Evolutionary conservation across 257 asterid genomes (phyloP).

Genomic region (Solanum clarkiae): DNA sequence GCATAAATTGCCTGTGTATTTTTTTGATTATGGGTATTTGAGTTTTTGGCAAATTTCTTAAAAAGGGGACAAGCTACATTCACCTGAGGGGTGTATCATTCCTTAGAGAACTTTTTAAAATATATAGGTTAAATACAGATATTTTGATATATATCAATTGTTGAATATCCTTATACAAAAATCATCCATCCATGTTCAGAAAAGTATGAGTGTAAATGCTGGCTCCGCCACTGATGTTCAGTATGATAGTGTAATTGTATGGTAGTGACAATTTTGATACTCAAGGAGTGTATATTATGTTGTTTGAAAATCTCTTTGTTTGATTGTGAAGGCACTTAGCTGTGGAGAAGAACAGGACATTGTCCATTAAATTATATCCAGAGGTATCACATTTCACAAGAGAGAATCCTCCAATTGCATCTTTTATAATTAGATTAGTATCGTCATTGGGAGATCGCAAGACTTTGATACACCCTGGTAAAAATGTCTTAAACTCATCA

Average conservation of each 20-base stretch:
- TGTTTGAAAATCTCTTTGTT: background rate
- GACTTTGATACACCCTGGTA: constrained; percentile 81
- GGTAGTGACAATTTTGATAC: background rate
- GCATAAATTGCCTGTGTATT: background rate
- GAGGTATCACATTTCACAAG: constrained; percentile 58
- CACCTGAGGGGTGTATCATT: too few relatives aligned
- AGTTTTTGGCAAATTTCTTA: background rate
- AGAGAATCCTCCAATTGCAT: constrained; percentile 80
- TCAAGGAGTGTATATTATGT: background rate
- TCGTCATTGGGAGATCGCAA: constrained; percentile 76
- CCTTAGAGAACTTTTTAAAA: too few relatives aligned
- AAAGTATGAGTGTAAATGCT: too few relatives aligned
- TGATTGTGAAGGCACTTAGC: constrained; percentile 65
- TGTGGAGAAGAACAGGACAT: constrained; percentile 68
- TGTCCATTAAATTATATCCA: constrained; percentile 64
- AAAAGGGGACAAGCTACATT: background rate
- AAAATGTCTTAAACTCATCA: background rate
- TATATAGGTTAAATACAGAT: too few relatives aligned
- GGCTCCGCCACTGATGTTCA: background rate
- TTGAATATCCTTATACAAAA: too few relatives aligned
- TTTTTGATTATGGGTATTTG: background rate
- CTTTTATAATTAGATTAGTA: constrained; percentile 57
- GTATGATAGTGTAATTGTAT: background rate
- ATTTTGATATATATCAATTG: too few relatives aligned
- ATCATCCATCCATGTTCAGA: too few relatives aligned